A percentile compares a stretch with the other conserved stretches of the same genome.
These are phyloP conservation scores for Ramichloridium luteum DNA, from an alignment of 2,329 filamentous ascomycete species.

Conservation along the genomic window DNA sequence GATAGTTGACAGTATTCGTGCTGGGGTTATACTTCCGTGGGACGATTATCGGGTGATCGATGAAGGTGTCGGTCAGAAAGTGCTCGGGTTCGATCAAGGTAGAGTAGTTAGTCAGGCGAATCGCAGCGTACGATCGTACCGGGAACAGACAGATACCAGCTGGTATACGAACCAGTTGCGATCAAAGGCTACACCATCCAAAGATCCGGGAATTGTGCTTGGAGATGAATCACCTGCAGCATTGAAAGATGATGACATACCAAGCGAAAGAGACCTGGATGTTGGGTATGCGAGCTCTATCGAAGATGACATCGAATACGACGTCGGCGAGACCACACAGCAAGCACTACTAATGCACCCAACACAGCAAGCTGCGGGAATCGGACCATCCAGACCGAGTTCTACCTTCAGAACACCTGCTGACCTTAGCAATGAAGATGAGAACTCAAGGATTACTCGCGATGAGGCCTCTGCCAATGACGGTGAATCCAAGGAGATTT, in stretches of 20 bases:
- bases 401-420: too few relatives aligned
- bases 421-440: not conserved
- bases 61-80: constrained; percentile 70
- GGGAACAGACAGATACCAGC: constrained; percentile 67
- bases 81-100: constrained; percentile 52
- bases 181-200: constrained; percentile 4
- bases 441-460: not conserved
- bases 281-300: constrained; percentile 26
- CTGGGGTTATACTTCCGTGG: constrained; percentile 76
- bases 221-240: constrained; percentile 21
- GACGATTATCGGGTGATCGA: constrained; percentile 71
- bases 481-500: not conserved
- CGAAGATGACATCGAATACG: constrained; percentile 13
- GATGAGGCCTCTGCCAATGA: not conserved
- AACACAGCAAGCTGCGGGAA: not conserved
- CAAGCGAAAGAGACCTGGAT: too few relatives aligned
- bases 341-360: constrained; percentile 9
- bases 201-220: constrained; percentile 17
- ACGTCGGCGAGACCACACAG: constrained; percentile 11
- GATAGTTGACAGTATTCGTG: constrained; percentile 79
- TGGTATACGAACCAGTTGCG: constrained; percentile 67
- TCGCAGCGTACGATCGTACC: constrained; percentile 52
- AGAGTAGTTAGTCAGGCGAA: constrained; percentile 56
- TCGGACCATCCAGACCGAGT: too few relatives aligned
- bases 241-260: constrained; percentile 19